Conservation (phyloP, 805 yeast species). For the Sugiyamaella mastotermitis region DNA sequence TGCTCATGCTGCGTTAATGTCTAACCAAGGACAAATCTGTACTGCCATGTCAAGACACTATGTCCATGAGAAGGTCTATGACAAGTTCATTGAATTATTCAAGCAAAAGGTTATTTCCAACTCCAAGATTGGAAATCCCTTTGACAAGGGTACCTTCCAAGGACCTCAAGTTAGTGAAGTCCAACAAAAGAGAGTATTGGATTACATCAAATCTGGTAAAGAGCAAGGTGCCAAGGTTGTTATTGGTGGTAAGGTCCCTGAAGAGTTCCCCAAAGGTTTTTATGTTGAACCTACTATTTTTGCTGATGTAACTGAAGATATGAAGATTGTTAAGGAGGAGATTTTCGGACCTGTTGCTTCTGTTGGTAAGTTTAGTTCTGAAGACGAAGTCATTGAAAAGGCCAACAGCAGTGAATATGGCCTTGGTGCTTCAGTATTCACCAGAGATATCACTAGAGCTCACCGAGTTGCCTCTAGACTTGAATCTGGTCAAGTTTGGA, state of each 20-base stretch:
- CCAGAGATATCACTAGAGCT: slow-evolving; percentile 59
- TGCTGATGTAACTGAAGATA: slow-evolving; percentile 57
- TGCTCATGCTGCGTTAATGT: slow-evolving; percentile 76
- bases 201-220: slow-evolving; percentile 69
- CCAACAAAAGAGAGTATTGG: slow-evolving; percentile 71
- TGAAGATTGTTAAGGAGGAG: slow-evolving; percentile 70
- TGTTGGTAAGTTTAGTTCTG: slow-evolving; percentile 56
- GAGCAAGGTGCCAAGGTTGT: slow-evolving; percentile 76
- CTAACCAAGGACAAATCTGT: slow-evolving; percentile 94
- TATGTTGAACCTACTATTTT: slow-evolving; percentile 73
- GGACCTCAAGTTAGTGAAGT: slow-evolving; percentile 83
- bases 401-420: slow-evolving; percentile 78
- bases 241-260: slow-evolving; percentile 63
- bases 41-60: slow-evolving; percentile 90
- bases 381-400: slow-evolving; percentile 58
- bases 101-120: slow-evolving; percentile 41
- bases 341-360: slow-evolving; percentile 85
- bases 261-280: slow-evolving; percentile 45
- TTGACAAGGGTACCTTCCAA: slow-evolving; percentile 65
- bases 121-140: slow-evolving; percentile 74
- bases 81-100: slow-evolving; percentile 57
- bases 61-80: slow-evolving; percentile 79
- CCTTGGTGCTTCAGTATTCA: slow-evolving; percentile 76
- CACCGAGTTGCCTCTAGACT: slow-evolving; percentile 55
- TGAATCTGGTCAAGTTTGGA: slow-evolving; percentile 64